Percentiles rank a stretch among this genome's conserved stretches.
Conservation (phyloP, 164 flowering plant species). For the Umbellularia californica region DNA sequence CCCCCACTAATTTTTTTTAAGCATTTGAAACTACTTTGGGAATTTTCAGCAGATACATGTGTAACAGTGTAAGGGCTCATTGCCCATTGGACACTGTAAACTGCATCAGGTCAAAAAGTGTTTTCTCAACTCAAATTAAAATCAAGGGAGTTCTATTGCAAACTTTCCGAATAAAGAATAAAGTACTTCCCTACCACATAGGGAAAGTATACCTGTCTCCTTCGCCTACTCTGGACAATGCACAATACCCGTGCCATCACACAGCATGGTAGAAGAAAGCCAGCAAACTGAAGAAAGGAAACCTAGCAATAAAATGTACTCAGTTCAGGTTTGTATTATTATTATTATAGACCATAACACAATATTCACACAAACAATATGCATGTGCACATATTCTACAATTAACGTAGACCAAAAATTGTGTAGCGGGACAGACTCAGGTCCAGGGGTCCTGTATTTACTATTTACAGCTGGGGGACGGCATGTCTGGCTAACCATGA, state of each 20-base stretch:
- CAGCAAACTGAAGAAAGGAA: slow-evolving; percentile 60
- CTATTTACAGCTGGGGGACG: too few relatives aligned
- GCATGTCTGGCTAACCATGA: too few relatives aligned
- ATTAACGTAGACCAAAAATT: too few relatives aligned
- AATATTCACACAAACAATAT: too few relatives aligned
- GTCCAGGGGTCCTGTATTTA: too few relatives aligned
- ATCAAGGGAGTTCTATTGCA: neutral
- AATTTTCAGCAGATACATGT: too few relatives aligned
- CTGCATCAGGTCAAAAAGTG: neutral
- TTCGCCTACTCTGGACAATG: slow-evolving; percentile 48
- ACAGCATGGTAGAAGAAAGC: slow-evolving; percentile 62
- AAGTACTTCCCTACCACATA: neutral
- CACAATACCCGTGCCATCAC: slow-evolving; percentile 56
- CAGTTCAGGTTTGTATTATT: neutral
- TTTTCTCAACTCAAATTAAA: neutral
- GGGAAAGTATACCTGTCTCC: slow-evolving; percentile 45
- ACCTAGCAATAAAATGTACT: slow-evolving; percentile 40
- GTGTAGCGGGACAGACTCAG: too few relatives aligned
- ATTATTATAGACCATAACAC: too few relatives aligned
- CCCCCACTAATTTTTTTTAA: neutral
- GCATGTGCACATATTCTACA: too few relatives aligned
- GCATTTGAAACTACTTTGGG: neutral
- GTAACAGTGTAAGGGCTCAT: neutral
- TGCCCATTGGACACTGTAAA: neutral
- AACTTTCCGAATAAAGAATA: neutral